Percentiles rank a stretch among this genome's conserved stretches.
phyloP scores from a whole-genome alignment of 768 basidiomycete genomes.

The Cystofilobasidium macerans region DNA sequence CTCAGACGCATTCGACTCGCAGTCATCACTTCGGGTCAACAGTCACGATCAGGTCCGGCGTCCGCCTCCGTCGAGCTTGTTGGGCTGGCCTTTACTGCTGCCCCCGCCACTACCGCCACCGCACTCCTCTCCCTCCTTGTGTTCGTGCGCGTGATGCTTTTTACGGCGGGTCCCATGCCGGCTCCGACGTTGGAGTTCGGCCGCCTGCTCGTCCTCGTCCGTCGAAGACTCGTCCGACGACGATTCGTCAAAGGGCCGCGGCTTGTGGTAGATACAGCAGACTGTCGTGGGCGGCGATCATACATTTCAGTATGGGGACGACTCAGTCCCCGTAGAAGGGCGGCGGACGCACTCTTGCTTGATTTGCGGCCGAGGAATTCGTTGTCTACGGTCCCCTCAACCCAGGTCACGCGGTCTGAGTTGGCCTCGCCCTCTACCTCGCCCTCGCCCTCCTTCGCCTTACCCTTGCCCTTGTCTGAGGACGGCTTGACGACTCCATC shows the following conservation, averaged over 20 bases:
- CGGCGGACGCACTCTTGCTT: conserved; percentile 67
- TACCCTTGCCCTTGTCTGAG: neutral
- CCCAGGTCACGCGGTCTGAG: conserved; percentile 57
- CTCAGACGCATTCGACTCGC: no score
- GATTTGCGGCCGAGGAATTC: conserved; percentile 80
- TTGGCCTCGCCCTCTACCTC: neutral
- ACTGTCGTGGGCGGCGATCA: conserved; percentile 45
- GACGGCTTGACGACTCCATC: no score
- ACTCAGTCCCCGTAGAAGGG: neutral
- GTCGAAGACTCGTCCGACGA: conserved; percentile 48
- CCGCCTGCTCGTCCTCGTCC: conserved; percentile 11
- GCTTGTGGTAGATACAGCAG: conserved; percentile 89
- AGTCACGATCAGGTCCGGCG: neutral
- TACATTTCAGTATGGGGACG: conserved; percentile 3
- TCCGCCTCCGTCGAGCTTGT: conserved; percentile 24
- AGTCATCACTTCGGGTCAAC: no score
- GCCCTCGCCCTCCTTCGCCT: neutral
- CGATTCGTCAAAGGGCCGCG: conserved; percentile 59
- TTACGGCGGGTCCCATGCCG: conserved; percentile 5
- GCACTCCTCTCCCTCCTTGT: neutral
- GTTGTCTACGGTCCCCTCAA: conserved; percentile 76
- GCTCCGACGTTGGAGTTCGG: neutral
- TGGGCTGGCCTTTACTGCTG: neutral
- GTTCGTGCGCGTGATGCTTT: neutral
- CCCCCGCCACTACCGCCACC: neutral